phyloP scores from a whole-genome alignment of 805 yeast genomes.

The Priceomyces carsonii region DNA sequence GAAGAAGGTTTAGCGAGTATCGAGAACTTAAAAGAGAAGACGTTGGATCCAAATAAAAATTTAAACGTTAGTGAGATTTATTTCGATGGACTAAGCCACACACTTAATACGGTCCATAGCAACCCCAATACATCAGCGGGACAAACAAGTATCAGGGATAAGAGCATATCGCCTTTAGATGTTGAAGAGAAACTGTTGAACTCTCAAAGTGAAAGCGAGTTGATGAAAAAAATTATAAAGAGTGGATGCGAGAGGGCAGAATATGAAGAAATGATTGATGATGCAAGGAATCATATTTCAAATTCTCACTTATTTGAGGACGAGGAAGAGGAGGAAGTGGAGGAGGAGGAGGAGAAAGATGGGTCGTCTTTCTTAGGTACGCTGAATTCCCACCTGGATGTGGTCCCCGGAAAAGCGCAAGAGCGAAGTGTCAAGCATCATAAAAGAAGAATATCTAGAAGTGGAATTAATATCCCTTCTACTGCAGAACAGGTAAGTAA shows the following conservation, averaged over 20 bases:
- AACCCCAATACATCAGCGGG: not conserved
- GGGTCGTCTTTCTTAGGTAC: too few species aligned
- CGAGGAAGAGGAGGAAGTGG: constrained; percentile 32
- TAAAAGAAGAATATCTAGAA: constrained; percentile 29
- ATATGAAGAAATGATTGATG: constrained; percentile 30
- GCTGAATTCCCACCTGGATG: not conserved
- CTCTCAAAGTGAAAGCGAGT: too few species aligned
- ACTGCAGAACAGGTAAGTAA: not conserved
- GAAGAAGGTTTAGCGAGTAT: constrained; percentile 47
- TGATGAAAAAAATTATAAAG: constrained; percentile 38
- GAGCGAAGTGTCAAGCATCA: not conserved
- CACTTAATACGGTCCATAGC: constrained; percentile 26
- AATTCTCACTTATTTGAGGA: constrained; percentile 41
- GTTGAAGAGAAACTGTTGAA: constrained; percentile 6
- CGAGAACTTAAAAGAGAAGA: constrained; percentile 31
- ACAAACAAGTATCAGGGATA: constrained; percentile 7
- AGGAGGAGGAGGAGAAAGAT: constrained; percentile 10
- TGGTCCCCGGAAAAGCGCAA: not conserved
- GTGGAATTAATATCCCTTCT: constrained; percentile 23
- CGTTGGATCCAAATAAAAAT: constrained; percentile 43
- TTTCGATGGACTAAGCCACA: constrained; percentile 31
- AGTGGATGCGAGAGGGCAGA: constrained; percentile 33
- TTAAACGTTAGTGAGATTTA: constrained; percentile 38
- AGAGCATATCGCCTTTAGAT: constrained; percentile 16
- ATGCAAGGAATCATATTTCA: constrained; percentile 30